Evolutionary conservation across 129 eudicot genomes (phyloP).

Genomic region (Flaveria robusta): DNA sequence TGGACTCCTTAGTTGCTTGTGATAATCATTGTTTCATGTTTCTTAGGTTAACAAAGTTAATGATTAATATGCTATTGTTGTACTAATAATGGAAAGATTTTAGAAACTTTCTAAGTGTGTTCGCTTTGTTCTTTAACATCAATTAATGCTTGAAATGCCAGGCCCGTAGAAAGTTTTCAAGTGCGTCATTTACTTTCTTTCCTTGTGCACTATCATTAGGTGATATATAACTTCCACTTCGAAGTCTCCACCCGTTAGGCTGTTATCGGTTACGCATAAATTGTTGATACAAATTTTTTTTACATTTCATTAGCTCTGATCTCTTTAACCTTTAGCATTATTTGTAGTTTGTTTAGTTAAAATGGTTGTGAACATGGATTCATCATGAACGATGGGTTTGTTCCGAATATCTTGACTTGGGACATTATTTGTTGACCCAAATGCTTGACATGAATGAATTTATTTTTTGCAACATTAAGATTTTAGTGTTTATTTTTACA

Average conservation of each 20-base stretch:
- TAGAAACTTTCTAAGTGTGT: slow-evolving; percentile 20
- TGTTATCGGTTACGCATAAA: slow-evolving; percentile 3
- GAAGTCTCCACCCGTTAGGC: background rate
- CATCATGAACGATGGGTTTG: background rate
- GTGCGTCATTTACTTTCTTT: slow-evolving; percentile 20
- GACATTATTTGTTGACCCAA: slow-evolving; percentile 11
- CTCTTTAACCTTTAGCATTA: background rate
- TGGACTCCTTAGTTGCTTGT: background rate
- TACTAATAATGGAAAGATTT: slow-evolving; percentile 14
- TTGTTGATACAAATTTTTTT: slow-evolving; percentile 6
- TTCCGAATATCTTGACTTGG: background rate
- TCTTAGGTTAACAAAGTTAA: background rate
- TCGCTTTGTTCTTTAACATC: background rate
- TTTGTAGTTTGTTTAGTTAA: background rate
- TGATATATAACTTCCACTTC: slow-evolving; percentile 16
- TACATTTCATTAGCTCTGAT: slow-evolving; percentile 5
- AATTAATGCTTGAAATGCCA: slow-evolving; percentile 26
- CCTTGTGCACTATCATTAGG: background rate
- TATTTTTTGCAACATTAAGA: background rate
- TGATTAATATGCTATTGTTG: slow-evolving; percentile 6
- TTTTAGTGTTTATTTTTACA: background rate
- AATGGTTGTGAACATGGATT: slow-evolving; percentile 6
- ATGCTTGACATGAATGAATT: background rate
- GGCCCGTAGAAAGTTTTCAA: background rate
- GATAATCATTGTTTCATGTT: background rate